Conservation (phyloP, 1,139 yeast species). For the Komagataea norvegica region DNA sequence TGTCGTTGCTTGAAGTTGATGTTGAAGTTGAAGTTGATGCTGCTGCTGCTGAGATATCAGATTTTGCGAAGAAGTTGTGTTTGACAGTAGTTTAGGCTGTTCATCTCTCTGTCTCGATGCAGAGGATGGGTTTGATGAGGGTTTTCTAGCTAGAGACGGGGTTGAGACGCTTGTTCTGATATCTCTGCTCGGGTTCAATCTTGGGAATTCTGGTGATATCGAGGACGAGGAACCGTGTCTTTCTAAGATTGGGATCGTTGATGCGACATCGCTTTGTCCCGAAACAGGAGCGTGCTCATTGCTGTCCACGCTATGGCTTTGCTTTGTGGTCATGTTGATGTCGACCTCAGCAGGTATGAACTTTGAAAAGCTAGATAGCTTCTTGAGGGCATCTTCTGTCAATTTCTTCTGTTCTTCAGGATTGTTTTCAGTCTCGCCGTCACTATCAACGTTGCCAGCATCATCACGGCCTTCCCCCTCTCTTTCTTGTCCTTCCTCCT, state of each 20-base stretch:
- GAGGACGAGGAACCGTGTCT: constrained; percentile 3
- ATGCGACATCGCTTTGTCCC: background rate
- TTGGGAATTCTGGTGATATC: constrained; percentile 8
- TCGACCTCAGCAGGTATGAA: constrained; percentile 55
- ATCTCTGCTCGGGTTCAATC: constrained; percentile 3
- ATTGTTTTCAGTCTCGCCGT: constrained; percentile 20
- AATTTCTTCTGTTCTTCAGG: constrained; percentile 33
- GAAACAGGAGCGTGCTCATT: background rate
- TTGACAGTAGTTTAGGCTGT: constrained; percentile 14
- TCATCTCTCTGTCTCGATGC: constrained; percentile 13
- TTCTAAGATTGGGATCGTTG: background rate
- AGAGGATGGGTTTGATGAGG: constrained; percentile 14
- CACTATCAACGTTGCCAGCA: constrained; percentile 10
- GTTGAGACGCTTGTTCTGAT: constrained; percentile 9
- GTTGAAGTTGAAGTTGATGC: constrained; percentile 2
- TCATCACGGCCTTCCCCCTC: background rate
- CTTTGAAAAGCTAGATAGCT: constrained; percentile 28
- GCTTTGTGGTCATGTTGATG: constrained; percentile 31
- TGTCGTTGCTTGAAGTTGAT: background rate
- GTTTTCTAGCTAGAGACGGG: constrained; percentile 14
- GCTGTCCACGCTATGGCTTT: constrained; percentile 5
- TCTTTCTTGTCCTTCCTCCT: constrained; percentile 9
- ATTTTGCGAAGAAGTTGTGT: constrained; percentile 18
- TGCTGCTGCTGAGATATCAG: constrained; percentile 4
- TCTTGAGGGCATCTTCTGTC: constrained; percentile 36